phyloP scores from a whole-genome alignment of 495 filamentous ascomycete genomes.

The Glonium stellatum region DNA sequence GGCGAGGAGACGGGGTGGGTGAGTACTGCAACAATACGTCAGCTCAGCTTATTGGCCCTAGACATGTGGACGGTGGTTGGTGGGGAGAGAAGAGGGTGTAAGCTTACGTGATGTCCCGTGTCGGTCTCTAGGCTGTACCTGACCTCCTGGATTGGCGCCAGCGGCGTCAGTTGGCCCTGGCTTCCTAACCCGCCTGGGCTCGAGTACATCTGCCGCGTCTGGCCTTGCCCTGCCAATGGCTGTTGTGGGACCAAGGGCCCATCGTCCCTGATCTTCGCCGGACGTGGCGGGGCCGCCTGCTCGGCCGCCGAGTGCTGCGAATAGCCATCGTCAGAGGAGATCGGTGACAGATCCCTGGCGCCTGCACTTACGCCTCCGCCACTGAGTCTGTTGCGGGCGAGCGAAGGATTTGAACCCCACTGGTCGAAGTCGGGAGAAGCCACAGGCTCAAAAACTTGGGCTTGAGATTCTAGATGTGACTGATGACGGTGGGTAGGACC shows the following conservation, averaged over 20 bases:
- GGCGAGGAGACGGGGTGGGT: slow-evolving; percentile 22
- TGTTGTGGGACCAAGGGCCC: slow-evolving; percentile 34
- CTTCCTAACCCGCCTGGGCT: slow-evolving; percentile 23
- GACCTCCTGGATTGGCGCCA: slow-evolving; percentile 37
- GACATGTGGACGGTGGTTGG: background rate
- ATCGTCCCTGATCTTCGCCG: slow-evolving; percentile 29
- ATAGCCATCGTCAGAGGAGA: slow-evolving; percentile 24
- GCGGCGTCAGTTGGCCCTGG: slow-evolving; percentile 24
- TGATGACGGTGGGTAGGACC: slow-evolving; percentile 79
- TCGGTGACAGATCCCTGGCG: slow-evolving; percentile 23
- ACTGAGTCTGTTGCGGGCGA: slow-evolving; percentile 34
- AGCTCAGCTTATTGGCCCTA: background rate
- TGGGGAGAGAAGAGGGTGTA: background rate
- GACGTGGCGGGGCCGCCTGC: slow-evolving; percentile 24
- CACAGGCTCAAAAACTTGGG: slow-evolving; percentile 53
- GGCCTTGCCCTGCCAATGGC: slow-evolving; percentile 25
- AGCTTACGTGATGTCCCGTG: slow-evolving; percentile 28
- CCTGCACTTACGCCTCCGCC: slow-evolving; percentile 23
- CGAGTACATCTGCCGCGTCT: slow-evolving; percentile 23
- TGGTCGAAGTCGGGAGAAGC: slow-evolving; percentile 64
- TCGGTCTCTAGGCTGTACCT: slow-evolving; percentile 35
- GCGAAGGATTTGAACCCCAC: slow-evolving; percentile 50
- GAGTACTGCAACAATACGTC: slow-evolving; percentile 14
- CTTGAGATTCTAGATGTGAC: slow-evolving; percentile 70
- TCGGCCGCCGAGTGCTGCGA: slow-evolving; percentile 23